Base-by-base conservation (phyloP, 495 filamentous ascomycete genomes). In the Darksidea phi region DNA sequence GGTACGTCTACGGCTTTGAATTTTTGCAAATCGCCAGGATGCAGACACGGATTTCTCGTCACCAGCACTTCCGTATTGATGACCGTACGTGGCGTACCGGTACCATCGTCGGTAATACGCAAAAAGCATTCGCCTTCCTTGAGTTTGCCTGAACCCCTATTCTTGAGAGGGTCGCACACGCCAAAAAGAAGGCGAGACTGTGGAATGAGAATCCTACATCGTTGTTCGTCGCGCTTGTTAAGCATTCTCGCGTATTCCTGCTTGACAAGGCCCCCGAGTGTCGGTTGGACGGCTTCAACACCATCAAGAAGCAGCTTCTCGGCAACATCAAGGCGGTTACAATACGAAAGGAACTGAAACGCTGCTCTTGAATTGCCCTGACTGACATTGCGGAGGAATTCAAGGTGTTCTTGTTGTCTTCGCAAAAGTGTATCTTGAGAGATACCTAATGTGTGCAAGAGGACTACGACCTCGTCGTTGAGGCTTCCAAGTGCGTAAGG, bases 21-120 rank as follows among this genome's bases (percentile, higher is more conserved):
- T 58, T 82, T 82, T 37, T 79, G 79, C 41, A 81, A 48, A 63
- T 81, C 79, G 46, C 79, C 79, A 10, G 79, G 79, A 53, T 81
- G 79, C 12, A 80, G 69, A 61, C 79, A 81, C 0, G 79, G 79
- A 57, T 82, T 82, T 23, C 79, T 65, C 11, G 78, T 79, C 0
- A 81, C 78, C 20, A 80, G 63, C 4, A 82, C 71, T 20, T 81
- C 76, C 28, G 63, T 73, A 17, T 70, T 71, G 26, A 54, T 71
- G 0, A 81, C 50, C 1, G 78, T 71, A 47, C 61, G 52, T n/a
- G 78, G 69, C 23, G 67, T 53, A 1, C 79, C 78, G 53, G 76
- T 72, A 11, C 64, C 67, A 59, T 79, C 75, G 25, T 70, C 63
- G 13, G 79, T 81, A 13, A 80, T 60, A 25, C 71, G 72, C 15